phyloP scores from a whole-genome alignment of 2,329 filamentous ascomycete species.

The Exophiala alcalophila region DNA sequence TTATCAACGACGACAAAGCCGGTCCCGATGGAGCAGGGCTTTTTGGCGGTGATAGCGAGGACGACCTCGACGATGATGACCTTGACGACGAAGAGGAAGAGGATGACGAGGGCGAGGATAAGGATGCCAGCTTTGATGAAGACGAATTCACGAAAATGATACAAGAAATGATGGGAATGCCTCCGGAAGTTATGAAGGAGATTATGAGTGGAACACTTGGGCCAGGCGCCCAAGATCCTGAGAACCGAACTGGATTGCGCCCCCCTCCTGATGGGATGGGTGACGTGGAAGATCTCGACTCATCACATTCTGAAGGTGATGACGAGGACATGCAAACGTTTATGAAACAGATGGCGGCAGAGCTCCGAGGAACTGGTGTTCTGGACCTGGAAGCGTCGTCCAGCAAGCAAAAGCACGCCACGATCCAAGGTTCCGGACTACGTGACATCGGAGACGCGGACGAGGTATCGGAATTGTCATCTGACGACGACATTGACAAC shows the following conservation, averaged over 20 bases:
- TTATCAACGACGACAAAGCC: slow-evolving; percentile 80
- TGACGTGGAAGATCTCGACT: slow-evolving; percentile 26
- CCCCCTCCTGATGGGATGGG: slow-evolving; percentile 9
- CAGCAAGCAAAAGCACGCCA: slow-evolving; percentile 33
- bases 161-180: slow-evolving; percentile 82
- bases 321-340: slow-evolving; percentile 49
- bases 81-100: slow-evolving; percentile 54
- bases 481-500: slow-evolving; percentile 52
- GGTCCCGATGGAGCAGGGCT: slow-evolving; percentile 75
- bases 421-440: slow-evolving; percentile 15
- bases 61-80: slow-evolving; percentile 56
- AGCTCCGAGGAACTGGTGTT: slow-evolving; percentile 47
- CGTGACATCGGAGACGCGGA: slow-evolving; percentile 27
- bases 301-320: slow-evolving; percentile 43
- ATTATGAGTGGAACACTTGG: slow-evolving; percentile 30
- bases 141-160: slow-evolving; percentile 82
- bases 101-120: slow-evolving; percentile 64
- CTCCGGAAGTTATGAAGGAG: slow-evolving; percentile 39
- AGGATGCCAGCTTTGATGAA: slow-evolving; percentile 77
- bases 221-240: slow-evolving; percentile 24
- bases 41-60: slow-evolving; percentile 61
- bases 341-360: slow-evolving; percentile 47
- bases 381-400: slow-evolving; percentile 38
- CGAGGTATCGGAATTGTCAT: slow-evolving; percentile 25
- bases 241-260: slow-evolving; percentile 11